Evolutionary conservation across 345 rosid genomes (phyloP), one percentile per base, ranked within the genome.

Genomic region (Linum trigynum): DNA sequence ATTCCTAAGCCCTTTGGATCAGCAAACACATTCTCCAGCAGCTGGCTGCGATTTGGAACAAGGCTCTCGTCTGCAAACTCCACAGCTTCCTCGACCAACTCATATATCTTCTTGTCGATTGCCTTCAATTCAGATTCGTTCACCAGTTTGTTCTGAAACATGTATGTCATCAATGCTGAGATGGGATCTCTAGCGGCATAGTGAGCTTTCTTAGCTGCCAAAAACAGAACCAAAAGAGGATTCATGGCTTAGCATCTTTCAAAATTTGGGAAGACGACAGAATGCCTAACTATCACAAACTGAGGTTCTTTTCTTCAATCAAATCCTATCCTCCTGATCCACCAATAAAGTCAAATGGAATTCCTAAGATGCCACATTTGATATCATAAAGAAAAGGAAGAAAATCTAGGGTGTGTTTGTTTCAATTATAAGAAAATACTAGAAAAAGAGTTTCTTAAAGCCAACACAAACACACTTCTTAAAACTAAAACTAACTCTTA

Each of bases 1-100:
- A 81, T 84, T 61, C 92, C 92, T 67, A 88, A 88, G 43, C 96
- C 96, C 79, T 79, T 88, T 0, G 96, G 92, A 74, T 88, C 96
- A 12, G 88, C 96, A 80, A 86, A 88, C 38, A 84, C 92, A 61
- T 86, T 88, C 80, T 86, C 86, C 38, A 84, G 90, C 32, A 88
- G 82, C 82, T 88, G 92, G 71, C 85, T 86, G 36, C 90, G 85
- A 62, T 75, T 5, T 2, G 96, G 96, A 66, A 14, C 69, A 38
- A 90, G 89, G 75, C 90, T 84, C 35, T 70, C 83, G 37, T 88
- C 92, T 17, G 91, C 90, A 80, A 88, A 88, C 80, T 86, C 90
- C 5, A 89, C 92, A 38, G 92, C 82, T 17, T 83, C 88, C 74
- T 89, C 96, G n/a, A 86, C 71, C 42, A 84, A 64, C 72, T 86